These are phyloP conservation scores for Leishmania gerbilli DNA, from an alignment of 208 protist genomes.

Conservation along the genomic window DNA sequence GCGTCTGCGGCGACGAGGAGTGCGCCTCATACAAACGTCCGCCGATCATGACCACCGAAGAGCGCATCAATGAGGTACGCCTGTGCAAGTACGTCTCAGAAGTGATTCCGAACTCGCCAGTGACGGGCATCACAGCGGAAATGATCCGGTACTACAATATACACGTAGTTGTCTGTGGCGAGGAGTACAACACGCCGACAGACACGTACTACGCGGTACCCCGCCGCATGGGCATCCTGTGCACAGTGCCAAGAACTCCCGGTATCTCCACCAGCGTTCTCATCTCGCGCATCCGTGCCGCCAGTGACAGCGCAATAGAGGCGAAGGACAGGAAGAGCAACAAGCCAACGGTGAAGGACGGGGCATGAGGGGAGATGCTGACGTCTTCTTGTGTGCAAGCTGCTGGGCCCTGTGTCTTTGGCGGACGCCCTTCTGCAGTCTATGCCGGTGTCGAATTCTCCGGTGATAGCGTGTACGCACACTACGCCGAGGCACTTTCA, in stretches of 20 bases:
- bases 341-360: conserved; percentile 41
- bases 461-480: neutral
- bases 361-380: conserved; percentile 21
- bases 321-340: conserved; percentile 64
- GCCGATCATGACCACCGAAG: conserved; percentile 91
- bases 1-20: conserved; percentile 91
- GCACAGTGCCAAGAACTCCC: conserved; percentile 83
- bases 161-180: conserved; percentile 90
- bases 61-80: conserved; percentile 87
- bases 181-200: conserved; percentile 89
- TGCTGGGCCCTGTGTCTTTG: neutral
- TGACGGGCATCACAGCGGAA: conserved; percentile 82
- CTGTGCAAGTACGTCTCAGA: conserved; percentile 91
- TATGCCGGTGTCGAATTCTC: neutral
- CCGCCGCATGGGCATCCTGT: conserved; percentile 85
- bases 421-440: neutral
- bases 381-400: neutral
- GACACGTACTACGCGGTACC: conserved; percentile 92
- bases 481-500: neutral
- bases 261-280: conserved; percentile 92
- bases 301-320: conserved; percentile 51
- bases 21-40: conserved; percentile 88
- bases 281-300: conserved; percentile 78
- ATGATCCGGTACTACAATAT: conserved; percentile 93
- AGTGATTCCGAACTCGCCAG: conserved; percentile 90